Evolutionary conservation across 2,329 filamentous ascomycete genomes (phyloP).

Genomic region (Monosporascus ibericus): DNA sequence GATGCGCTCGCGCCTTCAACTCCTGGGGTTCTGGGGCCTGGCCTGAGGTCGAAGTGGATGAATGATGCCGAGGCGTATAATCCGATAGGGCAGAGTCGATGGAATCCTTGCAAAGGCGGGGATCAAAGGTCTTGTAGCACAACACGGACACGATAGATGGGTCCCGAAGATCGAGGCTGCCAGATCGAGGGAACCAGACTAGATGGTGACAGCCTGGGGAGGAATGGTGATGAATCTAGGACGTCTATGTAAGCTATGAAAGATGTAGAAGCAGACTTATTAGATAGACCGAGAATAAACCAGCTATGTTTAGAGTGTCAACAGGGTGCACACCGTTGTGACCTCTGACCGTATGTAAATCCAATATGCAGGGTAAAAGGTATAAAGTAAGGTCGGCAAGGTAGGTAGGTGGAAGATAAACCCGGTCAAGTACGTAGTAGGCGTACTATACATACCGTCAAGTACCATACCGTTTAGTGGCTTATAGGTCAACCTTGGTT

Average conservation of each 20-base stretch:
- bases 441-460: no score
- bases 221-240: not conserved
- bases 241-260: not conserved
- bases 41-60: not conserved
- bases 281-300: not conserved
- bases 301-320: not conserved
- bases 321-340: no score
- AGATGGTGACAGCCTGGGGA: not conserved
- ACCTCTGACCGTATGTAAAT: no score
- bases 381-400: no score
- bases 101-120: not conserved
- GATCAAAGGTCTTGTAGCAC: not conserved
- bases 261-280: not conserved
- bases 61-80: not conserved
- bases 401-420: no score
- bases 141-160: not conserved
- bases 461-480: no score
- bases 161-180: not conserved
- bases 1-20: not conserved
- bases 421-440: no score
- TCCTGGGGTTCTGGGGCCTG: no score
- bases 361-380: no score
- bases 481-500: no score
- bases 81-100: not conserved
- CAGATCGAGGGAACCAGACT: not conserved